Conservation (phyloP, 768 basidiomycete genomes). For the Nevesoporus exiguus region DNA sequence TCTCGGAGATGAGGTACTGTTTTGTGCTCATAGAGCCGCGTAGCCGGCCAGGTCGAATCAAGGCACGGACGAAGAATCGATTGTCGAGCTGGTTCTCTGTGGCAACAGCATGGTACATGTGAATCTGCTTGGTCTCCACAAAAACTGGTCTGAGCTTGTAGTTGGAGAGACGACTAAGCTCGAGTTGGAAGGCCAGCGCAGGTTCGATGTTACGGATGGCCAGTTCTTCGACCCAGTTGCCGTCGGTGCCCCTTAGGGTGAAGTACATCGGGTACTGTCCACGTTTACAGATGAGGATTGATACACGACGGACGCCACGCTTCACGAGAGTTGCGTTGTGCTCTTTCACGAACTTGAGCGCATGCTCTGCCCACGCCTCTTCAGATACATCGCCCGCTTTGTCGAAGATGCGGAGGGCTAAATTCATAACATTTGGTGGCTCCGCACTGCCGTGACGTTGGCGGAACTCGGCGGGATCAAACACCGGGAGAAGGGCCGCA, state of each 20-base stretch:
- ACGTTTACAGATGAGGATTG: constrained; percentile 86
- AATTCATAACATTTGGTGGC: constrained; percentile 90
- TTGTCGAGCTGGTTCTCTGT: constrained; percentile 97
- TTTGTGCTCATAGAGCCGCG: constrained; percentile 89
- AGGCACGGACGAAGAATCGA: constrained; percentile 95
- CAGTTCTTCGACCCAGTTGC: constrained; percentile 87
- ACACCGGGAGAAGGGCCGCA: constrained; percentile 67
- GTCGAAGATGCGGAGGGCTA: constrained; percentile 87
- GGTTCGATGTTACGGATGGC: constrained; percentile 98
- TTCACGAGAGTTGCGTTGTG: constrained; percentile 55
- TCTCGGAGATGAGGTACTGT: constrained; percentile 98
- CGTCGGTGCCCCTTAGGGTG: constrained; percentile 76
- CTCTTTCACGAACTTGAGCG: constrained; percentile 69
- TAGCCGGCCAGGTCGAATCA: constrained; percentile 93
- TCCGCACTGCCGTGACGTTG: constrained; percentile 75
- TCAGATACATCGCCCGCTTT: constrained; percentile 75
- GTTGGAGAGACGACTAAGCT: constrained; percentile 92
- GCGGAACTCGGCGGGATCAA: constrained; percentile 65
- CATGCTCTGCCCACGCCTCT: constrained; percentile 70
- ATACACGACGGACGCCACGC: constrained; percentile 88
- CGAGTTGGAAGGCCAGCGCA: constrained; percentile 95
- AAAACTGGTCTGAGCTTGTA: constrained; percentile 96
- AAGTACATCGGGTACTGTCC: constrained; percentile 93
- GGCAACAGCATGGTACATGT: constrained; percentile 95
- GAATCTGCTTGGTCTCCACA: constrained; percentile 95